Base-by-base conservation (phyloP, 2,329 filamentous ascomycete species). In the Colletotrichum horii region DNA sequence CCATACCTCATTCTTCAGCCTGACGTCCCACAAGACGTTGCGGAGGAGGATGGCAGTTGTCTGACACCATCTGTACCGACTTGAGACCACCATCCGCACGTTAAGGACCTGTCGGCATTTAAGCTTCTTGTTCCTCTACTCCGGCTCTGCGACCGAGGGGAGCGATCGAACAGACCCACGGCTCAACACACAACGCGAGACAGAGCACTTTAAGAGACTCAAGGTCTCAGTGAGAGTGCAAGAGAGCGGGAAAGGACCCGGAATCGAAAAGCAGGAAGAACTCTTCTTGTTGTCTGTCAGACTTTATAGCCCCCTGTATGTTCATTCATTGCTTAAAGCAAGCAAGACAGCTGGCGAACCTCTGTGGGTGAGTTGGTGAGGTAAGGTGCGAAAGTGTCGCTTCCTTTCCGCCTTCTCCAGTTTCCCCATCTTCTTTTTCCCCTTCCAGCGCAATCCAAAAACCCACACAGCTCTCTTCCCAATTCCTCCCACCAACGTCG, bases 21-120 rank as follows among this genome's bases (percentile, higher is more conserved):
- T 67, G 76, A 72, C 70, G 76, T 77, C 73, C 70, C 76, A 70
- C 76, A 73, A 48, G 74, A 76, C 69, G 74, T 77, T 76, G 70
- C 69, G 62, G 69, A 76, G 70, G 75, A n/a, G 74, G 70, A 77
- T 77, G 74, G 55, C 74, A 73, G 69, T 62, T 38, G 65, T 76
- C 69, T 77, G 76, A 77, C 61, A 73, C 69, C 69, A 70, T 76
- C 52, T 76, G 24, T 66, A 70, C 55, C 65, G 30, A 73, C 52
- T 75, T 76, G 65, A 75, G 71, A 76, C 71, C 66, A 52, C 62
- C 32, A 72, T 56, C 55, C 60, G 71, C 71, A 75, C 52, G 60
- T 56, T 55, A 66, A 66, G 65, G 71, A 62, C 65, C 62, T 71
- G 38, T 58, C 66, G 52, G 60, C 52, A 71, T 43, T 71, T 74